Evolutionary conservation across 2,329 filamentous ascomycete genomes (phyloP), one percentile per base, ranked within the genome.

Genomic region (Ophiostoma pallidulum): DNA sequence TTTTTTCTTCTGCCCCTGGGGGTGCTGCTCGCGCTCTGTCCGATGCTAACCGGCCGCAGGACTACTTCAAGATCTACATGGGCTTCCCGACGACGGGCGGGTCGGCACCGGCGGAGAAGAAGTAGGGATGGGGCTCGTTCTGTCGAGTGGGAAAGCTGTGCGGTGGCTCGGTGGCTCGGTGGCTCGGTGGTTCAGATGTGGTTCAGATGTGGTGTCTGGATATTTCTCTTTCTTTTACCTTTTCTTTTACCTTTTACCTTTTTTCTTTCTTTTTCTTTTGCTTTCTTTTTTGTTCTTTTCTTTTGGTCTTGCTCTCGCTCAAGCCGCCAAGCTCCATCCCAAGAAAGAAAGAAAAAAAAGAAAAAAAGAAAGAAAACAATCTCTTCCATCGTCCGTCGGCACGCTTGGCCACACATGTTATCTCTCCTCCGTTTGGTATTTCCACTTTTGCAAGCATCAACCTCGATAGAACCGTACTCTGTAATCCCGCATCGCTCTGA

Each of bases 41-140:
- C 52, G 80, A 76, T 28, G 24, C 24, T 28, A 28, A 28, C 24
- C n/a, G 10, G 24, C 24, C 24, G 24, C 24, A 28, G 24, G 85
- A 91, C 60, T 88, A 84, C 56, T 90, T 90, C 75, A 91, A 92
- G 77, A 86, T 92, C 60, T 86, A 86, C 62, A 88, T 92, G 80
- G 86, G 87, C 36, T 67, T 94, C 45, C 87, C 87, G 3, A 92
- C 87, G 4, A 94, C 87, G 1, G 87, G 86, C 51, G 67, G 10
- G 14, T 20, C 72, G 8, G 67, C 73, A 22, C 70, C 73, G 9
- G 66, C 77, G 2, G 64, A 72, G 46, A 70, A 79, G 63, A 69
- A 72, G 64, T 32, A 45, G 33, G 8, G n/a, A 19, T 2, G 10
- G 6, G 24, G 24, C n/a, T n/a, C n/a, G n/a, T n/a, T n/a, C n/a